Percentiles rank a stretch among this genome's conserved stretches.
phyloP scores from a whole-genome alignment of 805 yeast species.

The Cyberlindnera nakhonratchasimensis region DNA sequence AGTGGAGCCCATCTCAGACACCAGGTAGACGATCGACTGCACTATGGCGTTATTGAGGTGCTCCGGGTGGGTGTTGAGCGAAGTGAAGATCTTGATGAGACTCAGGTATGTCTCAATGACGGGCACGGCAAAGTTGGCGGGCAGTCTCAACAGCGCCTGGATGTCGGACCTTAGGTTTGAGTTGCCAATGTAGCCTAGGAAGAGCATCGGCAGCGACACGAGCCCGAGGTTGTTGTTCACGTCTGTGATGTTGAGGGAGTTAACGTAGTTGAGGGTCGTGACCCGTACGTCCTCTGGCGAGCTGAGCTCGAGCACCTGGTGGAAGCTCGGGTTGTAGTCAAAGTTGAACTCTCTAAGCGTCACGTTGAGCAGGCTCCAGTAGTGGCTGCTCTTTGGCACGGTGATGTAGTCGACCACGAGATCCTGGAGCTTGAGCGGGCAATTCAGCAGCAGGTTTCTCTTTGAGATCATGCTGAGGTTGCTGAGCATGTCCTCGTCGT shows the following conservation, averaged over 20 bases:
- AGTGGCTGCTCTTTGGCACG: slow-evolving; percentile 35
- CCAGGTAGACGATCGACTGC: slow-evolving; percentile 23
- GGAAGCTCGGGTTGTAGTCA: neutral
- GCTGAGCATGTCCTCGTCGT: slow-evolving; percentile 19
- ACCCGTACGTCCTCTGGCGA: slow-evolving; percentile 12
- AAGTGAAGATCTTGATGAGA: slow-evolving; percentile 39
- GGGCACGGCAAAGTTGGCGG: slow-evolving; percentile 1
- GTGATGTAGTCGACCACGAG: slow-evolving; percentile 45
- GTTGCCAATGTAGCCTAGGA: slow-evolving; percentile 26
- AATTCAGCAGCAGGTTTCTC: slow-evolving; percentile 45
- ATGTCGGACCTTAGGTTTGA: slow-evolving; percentile 3
- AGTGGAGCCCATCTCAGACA: slow-evolving; percentile 16
- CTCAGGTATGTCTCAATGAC: slow-evolving; percentile 47
- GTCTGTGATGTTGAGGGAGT: slow-evolving; percentile 16
- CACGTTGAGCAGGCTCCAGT: slow-evolving; percentile 44
- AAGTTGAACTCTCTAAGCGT: slow-evolving; percentile 45
- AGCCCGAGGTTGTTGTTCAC: slow-evolving; percentile 52
- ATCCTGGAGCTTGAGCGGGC: slow-evolving; percentile 49
- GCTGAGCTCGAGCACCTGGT: slow-evolving; percentile 7
- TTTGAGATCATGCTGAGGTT: slow-evolving; percentile 42
- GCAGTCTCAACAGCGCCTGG: slow-evolving; percentile 6
- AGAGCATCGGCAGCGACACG: slow-evolving; percentile 46
- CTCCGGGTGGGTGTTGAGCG: slow-evolving; percentile 21
- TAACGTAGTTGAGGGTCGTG: slow-evolving; percentile 1
- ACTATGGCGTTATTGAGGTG: slow-evolving; percentile 16